phyloP scores from a whole-genome alignment of 176 grass and related monocot genomes.

The Lolium multiflorum region DNA sequence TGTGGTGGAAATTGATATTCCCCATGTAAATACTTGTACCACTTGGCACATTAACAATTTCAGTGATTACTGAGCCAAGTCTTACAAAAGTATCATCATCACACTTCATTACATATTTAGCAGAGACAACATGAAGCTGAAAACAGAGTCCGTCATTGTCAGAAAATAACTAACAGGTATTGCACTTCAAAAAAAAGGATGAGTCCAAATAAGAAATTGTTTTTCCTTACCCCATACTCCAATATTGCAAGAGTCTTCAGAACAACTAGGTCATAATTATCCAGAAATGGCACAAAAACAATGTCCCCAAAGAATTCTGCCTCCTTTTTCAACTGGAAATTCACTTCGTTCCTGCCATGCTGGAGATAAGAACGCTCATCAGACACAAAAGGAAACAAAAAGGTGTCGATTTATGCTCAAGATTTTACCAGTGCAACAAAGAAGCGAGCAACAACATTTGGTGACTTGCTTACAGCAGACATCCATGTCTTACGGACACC shows the following conservation, averaged over 20 bases:
- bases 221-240: constrained; percentile 68
- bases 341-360: constrained; percentile 81
- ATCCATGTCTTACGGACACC: constrained; percentile 91
- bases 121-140: constrained; percentile 67
- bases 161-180: constrained; percentile 15
- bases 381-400: constrained; percentile 10
- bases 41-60: constrained; percentile 70
- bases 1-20: constrained; percentile 81
- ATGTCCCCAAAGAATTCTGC: constrained; percentile 90
- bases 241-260: constrained; percentile 92
- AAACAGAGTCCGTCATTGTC: constrained; percentile 38
- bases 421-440: constrained; percentile 85
- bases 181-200: constrained; percentile 14
- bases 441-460: constrained; percentile 65
- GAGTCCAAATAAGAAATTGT: background rate
- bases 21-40: constrained; percentile 75
- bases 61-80: constrained; percentile 64
- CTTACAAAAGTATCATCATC: constrained; percentile 89
- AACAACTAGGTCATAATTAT: constrained; percentile 86
- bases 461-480: constrained; percentile 56
- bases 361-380: constrained; percentile 38
- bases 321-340: constrained; percentile 70
- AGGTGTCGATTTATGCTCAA: background rate
- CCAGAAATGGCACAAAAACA: constrained; percentile 80
- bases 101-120: constrained; percentile 82